Evolutionary conservation across 1,139 yeast species (phyloP).

Genomic region (Saccharomyces uvarum): DNA sequence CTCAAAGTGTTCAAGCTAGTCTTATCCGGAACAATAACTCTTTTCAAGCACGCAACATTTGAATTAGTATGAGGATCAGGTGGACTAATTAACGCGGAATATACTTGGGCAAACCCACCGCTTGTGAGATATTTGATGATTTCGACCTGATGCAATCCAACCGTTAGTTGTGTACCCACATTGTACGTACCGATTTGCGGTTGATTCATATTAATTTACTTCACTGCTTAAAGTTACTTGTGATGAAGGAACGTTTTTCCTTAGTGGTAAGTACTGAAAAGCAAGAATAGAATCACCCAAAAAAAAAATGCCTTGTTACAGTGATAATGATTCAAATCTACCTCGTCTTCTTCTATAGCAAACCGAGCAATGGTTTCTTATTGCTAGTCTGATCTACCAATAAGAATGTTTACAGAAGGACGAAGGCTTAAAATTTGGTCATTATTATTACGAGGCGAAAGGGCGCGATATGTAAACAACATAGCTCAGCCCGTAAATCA

Average conservation of each 20-base stretch:
- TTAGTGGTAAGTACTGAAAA: background rate
- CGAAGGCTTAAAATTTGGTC: background rate
- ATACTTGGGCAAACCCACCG: slow-evolving; percentile 55
- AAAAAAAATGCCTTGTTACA: background rate
- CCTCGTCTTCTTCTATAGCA: background rate
- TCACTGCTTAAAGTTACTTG: background rate
- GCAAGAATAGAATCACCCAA: background rate
- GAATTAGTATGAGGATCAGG: slow-evolving; percentile 27
- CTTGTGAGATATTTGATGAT: slow-evolving; percentile 30
- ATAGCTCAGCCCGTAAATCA: background rate
- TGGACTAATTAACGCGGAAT: slow-evolving; percentile 46
- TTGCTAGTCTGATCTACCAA: background rate
- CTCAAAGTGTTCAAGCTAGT: slow-evolving; percentile 55
- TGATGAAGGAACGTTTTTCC: background rate
- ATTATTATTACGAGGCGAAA: background rate
- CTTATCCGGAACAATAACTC: slow-evolving; percentile 69
- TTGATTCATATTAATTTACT: slow-evolving; percentile 22
- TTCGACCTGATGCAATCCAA: slow-evolving; percentile 32
- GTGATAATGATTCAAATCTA: background rate
- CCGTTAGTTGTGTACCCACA: slow-evolving; percentile 27
- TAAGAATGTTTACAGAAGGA: background rate
- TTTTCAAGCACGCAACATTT: slow-evolving; percentile 56
- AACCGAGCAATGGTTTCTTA: background rate
- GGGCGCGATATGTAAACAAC: background rate
- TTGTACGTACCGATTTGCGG: slow-evolving; percentile 23